Evolutionary conservation across 108 stramenopile genomes (phyloP).

Genomic region (Cyclotella kingstonii): DNA sequence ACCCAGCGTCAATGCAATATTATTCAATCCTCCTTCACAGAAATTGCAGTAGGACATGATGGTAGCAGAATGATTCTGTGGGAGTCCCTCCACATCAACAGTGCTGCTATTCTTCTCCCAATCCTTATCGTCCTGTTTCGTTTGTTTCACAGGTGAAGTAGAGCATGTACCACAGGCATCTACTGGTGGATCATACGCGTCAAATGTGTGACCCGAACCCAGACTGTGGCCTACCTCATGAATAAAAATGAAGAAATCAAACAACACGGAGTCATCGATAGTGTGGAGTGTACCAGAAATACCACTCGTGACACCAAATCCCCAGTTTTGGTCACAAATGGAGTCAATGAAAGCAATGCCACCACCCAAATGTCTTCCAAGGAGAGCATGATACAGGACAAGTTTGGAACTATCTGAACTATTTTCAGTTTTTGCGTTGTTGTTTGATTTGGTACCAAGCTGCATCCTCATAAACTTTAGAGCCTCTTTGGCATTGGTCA

Average conservation of each 20-base stretch:
- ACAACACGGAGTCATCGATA: conserved; percentile 15
- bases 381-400: conserved; percentile 24
- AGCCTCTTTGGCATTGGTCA: conserved; percentile 19
- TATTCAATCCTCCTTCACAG: conserved; percentile 27
- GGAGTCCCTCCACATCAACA: conserved; percentile 17
- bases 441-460: background rate
- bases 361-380: conserved; percentile 35
- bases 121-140: no score
- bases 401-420: conserved; percentile 4
- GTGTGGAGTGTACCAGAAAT: conserved; percentile 18
- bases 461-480: conserved; percentile 12
- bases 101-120: background rate
- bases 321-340: conserved; percentile 29
- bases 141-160: no score
- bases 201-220: conserved; percentile 30
- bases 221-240: conserved; percentile 37
- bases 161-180: conserved; percentile 27
- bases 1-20: conserved; percentile 30
- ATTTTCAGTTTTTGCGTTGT: background rate
- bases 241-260: conserved; percentile 29
- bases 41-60: conserved; percentile 46
- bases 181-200: conserved; percentile 33
- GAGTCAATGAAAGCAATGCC: conserved; percentile 38
- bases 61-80: conserved; percentile 17
- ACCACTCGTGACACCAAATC: conserved; percentile 30